These are phyloP conservation scores for Penicillium ucsense DNA, from an alignment of 495 filamentous ascomycete species.

Conservation along the genomic window DNA sequence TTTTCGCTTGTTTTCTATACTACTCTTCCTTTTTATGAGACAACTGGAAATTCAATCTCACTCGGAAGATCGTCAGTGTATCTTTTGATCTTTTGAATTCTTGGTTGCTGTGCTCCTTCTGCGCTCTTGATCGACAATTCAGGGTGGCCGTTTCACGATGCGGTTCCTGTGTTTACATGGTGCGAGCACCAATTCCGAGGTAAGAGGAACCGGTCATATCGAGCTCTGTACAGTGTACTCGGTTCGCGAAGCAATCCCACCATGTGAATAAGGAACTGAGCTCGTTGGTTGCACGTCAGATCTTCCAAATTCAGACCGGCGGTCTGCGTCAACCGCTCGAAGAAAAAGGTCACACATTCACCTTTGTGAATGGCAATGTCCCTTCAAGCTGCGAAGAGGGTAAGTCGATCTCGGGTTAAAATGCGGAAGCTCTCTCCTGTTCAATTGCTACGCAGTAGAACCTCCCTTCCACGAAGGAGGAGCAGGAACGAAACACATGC, in stretches of 20 bases:
- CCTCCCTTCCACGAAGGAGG: neutral
- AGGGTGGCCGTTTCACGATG: slow-evolving; percentile 11
- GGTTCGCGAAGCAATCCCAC: too few relatives aligned
- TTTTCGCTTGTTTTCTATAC: too few relatives aligned
- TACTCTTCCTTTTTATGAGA: too few relatives aligned
- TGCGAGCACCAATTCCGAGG: slow-evolving; percentile 26
- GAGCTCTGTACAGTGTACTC: too few relatives aligned
- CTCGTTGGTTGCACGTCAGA: slow-evolving; percentile 8
- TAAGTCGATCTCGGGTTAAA: slow-evolving; percentile 1
- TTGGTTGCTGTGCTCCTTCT: too few relatives aligned
- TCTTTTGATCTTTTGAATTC: too few relatives aligned
- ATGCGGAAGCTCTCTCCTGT: neutral
- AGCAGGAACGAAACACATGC: too few relatives aligned
- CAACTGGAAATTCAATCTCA: too few relatives aligned
- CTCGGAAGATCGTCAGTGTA: too few relatives aligned
- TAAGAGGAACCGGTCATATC: slow-evolving; percentile 2
- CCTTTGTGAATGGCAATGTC: slow-evolving; percentile 24
- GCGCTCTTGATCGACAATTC: too few relatives aligned
- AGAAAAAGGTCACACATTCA: slow-evolving; percentile 25
- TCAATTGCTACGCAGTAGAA: neutral
- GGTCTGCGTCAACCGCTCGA: slow-evolving; percentile 24
- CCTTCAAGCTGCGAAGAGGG: slow-evolving; percentile 20
- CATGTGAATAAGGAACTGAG: too few relatives aligned
- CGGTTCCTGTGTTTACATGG: slow-evolving; percentile 34
- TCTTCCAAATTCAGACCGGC: slow-evolving; percentile 34